phyloP scores from a whole-genome alignment of 2,329 filamentous ascomycete genomes.

The Scytalidium sp. region DNA sequence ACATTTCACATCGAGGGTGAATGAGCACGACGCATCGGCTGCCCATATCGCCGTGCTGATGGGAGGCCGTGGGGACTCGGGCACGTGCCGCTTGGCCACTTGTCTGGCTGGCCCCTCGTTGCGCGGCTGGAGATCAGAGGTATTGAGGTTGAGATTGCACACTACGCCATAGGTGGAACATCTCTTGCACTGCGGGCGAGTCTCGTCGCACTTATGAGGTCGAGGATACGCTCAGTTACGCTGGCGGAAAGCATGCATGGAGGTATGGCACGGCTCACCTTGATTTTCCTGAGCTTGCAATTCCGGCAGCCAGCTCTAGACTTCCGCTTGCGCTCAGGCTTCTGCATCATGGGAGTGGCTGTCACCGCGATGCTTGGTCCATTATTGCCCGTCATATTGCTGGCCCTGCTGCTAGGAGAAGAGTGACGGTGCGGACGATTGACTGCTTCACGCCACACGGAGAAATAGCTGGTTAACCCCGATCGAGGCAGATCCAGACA shows the following conservation, averaged over 20 bases:
- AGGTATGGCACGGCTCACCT: slow-evolving; percentile 39
- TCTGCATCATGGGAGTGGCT: too few relatives aligned
- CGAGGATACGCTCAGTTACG: slow-evolving; percentile 1
- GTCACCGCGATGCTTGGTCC: too few relatives aligned
- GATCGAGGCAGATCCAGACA: too few relatives aligned
- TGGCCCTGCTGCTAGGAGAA: too few relatives aligned
- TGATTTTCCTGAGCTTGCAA: slow-evolving; percentile 51
- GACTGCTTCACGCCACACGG: too few relatives aligned
- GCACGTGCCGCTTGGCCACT: slow-evolving; percentile 14
- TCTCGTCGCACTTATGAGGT: slow-evolving; percentile 46
- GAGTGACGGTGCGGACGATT: too few relatives aligned
- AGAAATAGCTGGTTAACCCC: too few relatives aligned
- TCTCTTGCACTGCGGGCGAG: slow-evolving; percentile 42
- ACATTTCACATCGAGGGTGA: slow-evolving; percentile 35
- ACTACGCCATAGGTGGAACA: slow-evolving; percentile 44
- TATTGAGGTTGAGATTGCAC: slow-evolving; percentile 39
- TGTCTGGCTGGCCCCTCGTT: slow-evolving; percentile 16
- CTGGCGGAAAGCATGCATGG: slow-evolving; percentile 13
- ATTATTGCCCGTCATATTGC: too few relatives aligned
- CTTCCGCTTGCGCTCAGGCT: too few relatives aligned
- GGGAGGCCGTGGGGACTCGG: slow-evolving; percentile 20
- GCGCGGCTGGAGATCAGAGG: slow-evolving; percentile 26
- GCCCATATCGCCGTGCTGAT: slow-evolving; percentile 33
- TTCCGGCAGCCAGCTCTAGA: slow-evolving; percentile 51
- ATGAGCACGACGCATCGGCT: slow-evolving; percentile 27